Evolutionary conservation across 352 stramenopile species (phyloP).

Genomic region (Phytophthora europaea): DNA sequence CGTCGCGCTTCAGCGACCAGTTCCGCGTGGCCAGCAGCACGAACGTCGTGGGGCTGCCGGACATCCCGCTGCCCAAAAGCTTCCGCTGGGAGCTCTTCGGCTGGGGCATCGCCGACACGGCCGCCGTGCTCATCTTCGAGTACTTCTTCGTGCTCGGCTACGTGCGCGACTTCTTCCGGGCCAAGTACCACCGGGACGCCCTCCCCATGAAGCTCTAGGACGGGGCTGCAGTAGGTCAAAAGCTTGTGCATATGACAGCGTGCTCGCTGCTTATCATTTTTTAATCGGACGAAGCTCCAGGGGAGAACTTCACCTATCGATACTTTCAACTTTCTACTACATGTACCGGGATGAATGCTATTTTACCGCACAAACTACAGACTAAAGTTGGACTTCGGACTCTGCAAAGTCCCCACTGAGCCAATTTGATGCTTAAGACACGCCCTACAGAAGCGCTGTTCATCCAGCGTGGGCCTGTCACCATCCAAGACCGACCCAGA

Average conservation of each 20-base stretch:
- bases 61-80: constrained; percentile 68
- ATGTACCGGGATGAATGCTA: not conserved
- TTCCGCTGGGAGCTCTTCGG: constrained; percentile 78
- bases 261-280: constrained; percentile 19
- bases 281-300: constrained; percentile 9
- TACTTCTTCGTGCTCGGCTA: constrained; percentile 73
- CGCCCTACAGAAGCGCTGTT: constrained; percentile 8
- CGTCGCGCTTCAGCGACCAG: constrained; percentile 69
- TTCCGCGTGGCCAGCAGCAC: constrained; percentile 82
- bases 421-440: constrained; percentile 12
- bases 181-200: constrained; percentile 73
- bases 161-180: constrained; percentile 71
- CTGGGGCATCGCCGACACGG: constrained; percentile 66
- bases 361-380: not conserved
- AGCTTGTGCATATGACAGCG: constrained; percentile 16
- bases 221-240: not conserved
- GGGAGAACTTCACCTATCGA: not conserved
- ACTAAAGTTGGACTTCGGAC: constrained; percentile 7
- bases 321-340: not conserved
- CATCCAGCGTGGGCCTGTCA: not conserved
- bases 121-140: constrained; percentile 66
- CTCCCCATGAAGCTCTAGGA: constrained; percentile 70
- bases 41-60: constrained; percentile 73
- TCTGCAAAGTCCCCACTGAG: too few relatives aligned
- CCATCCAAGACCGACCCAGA: not conserved